phyloP scores from a whole-genome alignment of 306 rosid genomes.

The Dicorynia guianensis region DNA sequence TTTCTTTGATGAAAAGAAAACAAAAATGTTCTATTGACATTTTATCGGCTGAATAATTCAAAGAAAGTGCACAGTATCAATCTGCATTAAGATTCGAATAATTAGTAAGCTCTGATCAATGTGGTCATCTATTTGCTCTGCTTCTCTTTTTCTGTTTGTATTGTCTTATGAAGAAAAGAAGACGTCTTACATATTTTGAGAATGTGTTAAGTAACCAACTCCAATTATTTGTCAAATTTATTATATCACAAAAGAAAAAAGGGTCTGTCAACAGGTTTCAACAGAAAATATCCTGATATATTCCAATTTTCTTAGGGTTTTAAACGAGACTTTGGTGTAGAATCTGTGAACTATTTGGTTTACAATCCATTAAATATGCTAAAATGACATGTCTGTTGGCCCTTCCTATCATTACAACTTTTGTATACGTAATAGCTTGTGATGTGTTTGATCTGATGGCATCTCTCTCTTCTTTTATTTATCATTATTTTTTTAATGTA shows the following conservation, averaged over 20 bases:
- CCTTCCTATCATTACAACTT: not conserved
- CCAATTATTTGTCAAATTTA: not conserved
- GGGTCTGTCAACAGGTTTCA: not conserved
- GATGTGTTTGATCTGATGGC: constrained; percentile 29
- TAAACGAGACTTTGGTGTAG: not conserved
- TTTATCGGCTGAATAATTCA: not conserved
- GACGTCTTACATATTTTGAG: not conserved
- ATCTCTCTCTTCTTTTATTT: not conserved
- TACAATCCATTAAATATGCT: not conserved
- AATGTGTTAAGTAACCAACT: not conserved
- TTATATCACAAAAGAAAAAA: not conserved
- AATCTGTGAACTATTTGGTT: not conserved
- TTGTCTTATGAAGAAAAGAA: not conserved
- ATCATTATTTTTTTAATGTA: constrained; percentile 10
- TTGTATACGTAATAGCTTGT: constrained; percentile 4
- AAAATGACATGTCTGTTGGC: not conserved
- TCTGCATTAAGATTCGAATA: too few relatives aligned
- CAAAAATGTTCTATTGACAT: too few relatives aligned
- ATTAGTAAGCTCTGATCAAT: not conserved
- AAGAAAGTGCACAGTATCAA: not conserved
- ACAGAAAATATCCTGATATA: not conserved
- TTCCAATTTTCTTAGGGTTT: not conserved
- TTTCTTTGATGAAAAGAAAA: too few relatives aligned
- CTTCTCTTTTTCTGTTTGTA: not conserved
- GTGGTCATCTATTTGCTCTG: not conserved